Conservation (phyloP, 192 early-diverging fungal species). For the Backusella luteola region DNA sequence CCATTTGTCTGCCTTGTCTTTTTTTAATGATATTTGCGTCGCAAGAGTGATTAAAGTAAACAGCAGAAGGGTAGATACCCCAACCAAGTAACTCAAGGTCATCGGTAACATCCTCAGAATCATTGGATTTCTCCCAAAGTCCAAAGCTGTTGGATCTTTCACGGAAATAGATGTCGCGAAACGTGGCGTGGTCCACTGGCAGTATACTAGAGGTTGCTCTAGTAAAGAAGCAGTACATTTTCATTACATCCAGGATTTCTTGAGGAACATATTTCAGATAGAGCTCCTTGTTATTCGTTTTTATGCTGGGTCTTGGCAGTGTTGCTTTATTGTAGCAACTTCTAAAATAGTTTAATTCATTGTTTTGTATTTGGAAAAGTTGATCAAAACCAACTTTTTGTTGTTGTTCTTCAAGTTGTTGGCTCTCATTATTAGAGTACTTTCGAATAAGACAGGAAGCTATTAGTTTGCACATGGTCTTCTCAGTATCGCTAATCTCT, state of each 20-base stretch:
- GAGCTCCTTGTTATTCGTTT: not conserved
- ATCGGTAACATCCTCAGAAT: conserved; percentile 3
- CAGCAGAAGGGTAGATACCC: conserved; percentile 60
- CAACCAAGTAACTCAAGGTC: conserved; percentile 56
- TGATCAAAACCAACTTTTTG: not conserved
- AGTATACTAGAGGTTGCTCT: not conserved
- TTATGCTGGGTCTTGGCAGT: not conserved
- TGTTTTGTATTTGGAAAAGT: conserved; percentile 22
- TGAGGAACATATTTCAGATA: conserved; percentile 8
- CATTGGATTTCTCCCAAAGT: conserved; percentile 55
- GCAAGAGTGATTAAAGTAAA: conserved; percentile 71
- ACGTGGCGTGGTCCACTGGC: conserved; percentile 37
- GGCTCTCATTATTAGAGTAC: not conserved
- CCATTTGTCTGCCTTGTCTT: conserved; percentile 43
- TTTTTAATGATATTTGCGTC: conserved; percentile 54
- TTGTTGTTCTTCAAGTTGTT: not conserved
- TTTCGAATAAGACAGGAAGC: conserved; percentile 21
- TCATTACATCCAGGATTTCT: conserved; percentile 10
- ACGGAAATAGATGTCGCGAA: conserved; percentile 55
- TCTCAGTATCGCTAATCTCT: conserved; percentile 2
- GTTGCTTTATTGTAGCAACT: not conserved
- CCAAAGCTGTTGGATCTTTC: conserved; percentile 74
- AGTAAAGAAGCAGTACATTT: conserved; percentile 11
- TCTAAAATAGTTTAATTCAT: conserved; percentile 21
- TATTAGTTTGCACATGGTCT: conserved; percentile 25